A percentile compares a stretch with the other conserved stretches of the same genome.
These are phyloP conservation scores for Tanacetum coccineum DNA, from an alignment of 129 eudicot genomes.

Conservation along the genomic window DNA sequence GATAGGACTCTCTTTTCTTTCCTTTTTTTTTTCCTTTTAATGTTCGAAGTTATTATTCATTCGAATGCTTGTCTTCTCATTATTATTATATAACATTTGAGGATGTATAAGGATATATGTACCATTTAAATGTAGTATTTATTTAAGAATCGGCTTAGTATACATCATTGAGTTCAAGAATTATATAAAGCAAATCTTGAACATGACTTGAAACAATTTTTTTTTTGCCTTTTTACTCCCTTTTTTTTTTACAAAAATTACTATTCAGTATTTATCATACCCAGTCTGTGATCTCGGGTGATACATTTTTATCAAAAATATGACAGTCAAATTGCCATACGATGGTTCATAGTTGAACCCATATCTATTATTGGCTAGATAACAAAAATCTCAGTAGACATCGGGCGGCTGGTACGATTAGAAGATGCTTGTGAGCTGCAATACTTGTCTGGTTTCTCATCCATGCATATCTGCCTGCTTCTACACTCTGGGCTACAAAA, in stretches of 20 bases:
- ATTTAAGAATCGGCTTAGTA: background rate
- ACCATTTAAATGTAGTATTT: slow-evolving; percentile 6
- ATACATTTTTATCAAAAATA: slow-evolving; percentile 19
- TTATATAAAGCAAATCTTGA: slow-evolving; percentile 19
- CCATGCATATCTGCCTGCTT: slow-evolving; percentile 56
- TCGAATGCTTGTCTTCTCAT: slow-evolving; percentile 17
- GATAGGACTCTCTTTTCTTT: slow-evolving; percentile 16
- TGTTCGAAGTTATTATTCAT: slow-evolving; percentile 16
- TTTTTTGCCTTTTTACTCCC: background rate
- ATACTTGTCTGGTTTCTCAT: slow-evolving; percentile 51
- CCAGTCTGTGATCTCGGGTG: background rate
- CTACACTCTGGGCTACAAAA: slow-evolving; percentile 89
- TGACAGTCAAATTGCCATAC: background rate
- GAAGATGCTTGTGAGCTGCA: slow-evolving; percentile 49
- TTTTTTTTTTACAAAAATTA: background rate
- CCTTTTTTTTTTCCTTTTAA: background rate
- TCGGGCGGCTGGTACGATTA: slow-evolving; percentile 29
- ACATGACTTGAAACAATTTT: background rate
- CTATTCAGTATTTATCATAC: slow-evolving; percentile 17
- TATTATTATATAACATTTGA: slow-evolving; percentile 15
- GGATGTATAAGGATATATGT: slow-evolving; percentile 25
- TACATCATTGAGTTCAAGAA: slow-evolving; percentile 19
- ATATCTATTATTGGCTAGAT: slow-evolving; percentile 37
- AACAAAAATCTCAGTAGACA: slow-evolving; percentile 60
- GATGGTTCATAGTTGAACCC: background rate